Conservation (phyloP, 768 basidiomycete genomes). For the Hypsizygus marmoreus region DNA sequence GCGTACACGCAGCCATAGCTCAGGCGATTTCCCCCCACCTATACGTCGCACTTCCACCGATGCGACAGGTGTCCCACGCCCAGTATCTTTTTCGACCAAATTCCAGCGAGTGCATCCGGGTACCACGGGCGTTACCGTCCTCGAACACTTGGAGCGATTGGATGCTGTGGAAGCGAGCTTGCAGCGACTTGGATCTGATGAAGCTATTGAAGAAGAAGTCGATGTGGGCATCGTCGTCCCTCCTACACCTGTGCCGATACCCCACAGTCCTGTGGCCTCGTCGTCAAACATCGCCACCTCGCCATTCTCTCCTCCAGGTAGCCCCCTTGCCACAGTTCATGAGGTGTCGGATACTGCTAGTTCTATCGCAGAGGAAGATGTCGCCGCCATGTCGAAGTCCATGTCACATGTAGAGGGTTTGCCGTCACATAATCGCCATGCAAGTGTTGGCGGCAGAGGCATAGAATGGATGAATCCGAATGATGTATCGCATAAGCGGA, state of each 20-base stretch:
- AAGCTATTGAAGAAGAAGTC: constrained; percentile 48
- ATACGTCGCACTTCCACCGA: constrained; percentile 66
- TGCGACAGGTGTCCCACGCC: constrained; percentile 63
- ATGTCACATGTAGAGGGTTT: constrained; percentile 67
- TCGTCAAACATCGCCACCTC: constrained; percentile 40
- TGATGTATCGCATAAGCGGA: constrained; percentile 48
- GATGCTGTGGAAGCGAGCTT: constrained; percentile 82
- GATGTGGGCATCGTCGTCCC: constrained; percentile 62
- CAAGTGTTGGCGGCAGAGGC: constrained; percentile 32
- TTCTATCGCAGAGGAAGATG: constrained; percentile 69
- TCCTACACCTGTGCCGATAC: constrained; percentile 23
- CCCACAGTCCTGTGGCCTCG: constrained; percentile 18
- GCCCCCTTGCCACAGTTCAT: constrained; percentile 57
- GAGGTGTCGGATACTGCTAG: constrained; percentile 55
- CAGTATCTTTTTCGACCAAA: constrained; percentile 83
- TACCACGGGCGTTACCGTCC: constrained; percentile 82
- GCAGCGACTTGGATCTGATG: constrained; percentile 68
- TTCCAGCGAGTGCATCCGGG: constrained; percentile 83
- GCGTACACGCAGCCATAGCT: constrained; percentile 59
- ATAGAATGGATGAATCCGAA: constrained; percentile 50
- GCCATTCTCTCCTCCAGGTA: constrained; percentile 60
- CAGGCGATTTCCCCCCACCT: constrained; percentile 76
- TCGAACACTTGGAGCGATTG: constrained; percentile 83
- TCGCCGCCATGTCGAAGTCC: constrained; percentile 75
- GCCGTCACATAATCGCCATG: constrained; percentile 36